Evolutionary conservation across 352 stramenopile species (phyloP), one percentile per base, ranked within the genome.

Genomic region (Pythium aristosporum): DNA sequence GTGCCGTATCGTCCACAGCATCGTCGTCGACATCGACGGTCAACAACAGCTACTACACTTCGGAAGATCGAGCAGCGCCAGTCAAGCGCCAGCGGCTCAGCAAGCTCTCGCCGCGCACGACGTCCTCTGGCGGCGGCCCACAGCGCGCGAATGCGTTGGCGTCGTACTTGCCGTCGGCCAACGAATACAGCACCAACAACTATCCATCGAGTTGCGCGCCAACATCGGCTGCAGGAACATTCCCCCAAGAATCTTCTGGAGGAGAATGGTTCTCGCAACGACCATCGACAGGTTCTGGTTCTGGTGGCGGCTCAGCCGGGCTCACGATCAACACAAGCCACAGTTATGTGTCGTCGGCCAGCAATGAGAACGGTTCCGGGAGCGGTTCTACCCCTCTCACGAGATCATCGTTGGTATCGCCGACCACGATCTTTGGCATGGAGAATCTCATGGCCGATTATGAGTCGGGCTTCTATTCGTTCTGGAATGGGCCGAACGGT

Each of bases 371-470:
- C 18, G 21, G 10, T 12, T 41, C 20, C 28, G 13, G 25, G 5
- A n/a, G 46, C 3, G 44, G 32, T 3, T 9, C 4, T 12, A 48
- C 8, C 8, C 48, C 64, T 12, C 41, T 41, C 30, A 55, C 55
- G 28, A 43, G 53, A 39, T 65, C 75, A 20, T 73, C 72, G 23
- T 69, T 85, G 32, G 69, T 68, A 48, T 81, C 75, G 20, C 74
- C 78, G 5, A 83, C 64, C 42, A 77, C 71, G 16, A 78, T 89
- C 60, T 80, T 89, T 63, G 68, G 75, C 36, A 77, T 86, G 36
- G 73, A 83, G 28, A 80, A 82, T 3, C 72, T 89, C 51, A 69
- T 91, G n/a, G 72, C 77, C 3, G 81, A 92, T 37, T 90, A 90
- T 53, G 83, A 92, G 51, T 69, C 81, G 21, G 72, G 76, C 1